Base-by-base conservation (phyloP, 208 protist genomes). In the Leishmania gerbilli region DNA sequence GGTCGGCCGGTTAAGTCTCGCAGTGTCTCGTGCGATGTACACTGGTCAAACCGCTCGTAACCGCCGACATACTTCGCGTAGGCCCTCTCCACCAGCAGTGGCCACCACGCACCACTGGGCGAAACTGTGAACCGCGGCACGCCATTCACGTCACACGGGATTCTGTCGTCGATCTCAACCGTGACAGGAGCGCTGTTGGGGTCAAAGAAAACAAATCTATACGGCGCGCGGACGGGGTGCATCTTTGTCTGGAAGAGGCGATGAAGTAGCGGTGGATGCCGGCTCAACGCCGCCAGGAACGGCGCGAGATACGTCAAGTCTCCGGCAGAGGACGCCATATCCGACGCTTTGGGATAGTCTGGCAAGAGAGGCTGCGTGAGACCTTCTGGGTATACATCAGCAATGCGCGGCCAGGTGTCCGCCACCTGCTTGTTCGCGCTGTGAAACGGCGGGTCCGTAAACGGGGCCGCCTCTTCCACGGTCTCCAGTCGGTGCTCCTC, bases 11-110 rank as follows among this genome's bases (percentile, higher is more conserved):
- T 97, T 47, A 97, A 79, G 79, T 97, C 94, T 2, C 88, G 90
- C 55, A 96, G 87, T 37, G 92, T 94, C 83, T 97, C 92, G 81
- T 92, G 87, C 34, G 91, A 86, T 21, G 90, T 95, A 77, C 92
- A 95, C 62, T 93, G 87, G 69, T 93, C 86, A 27, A 97, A 51
- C 31, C 83, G 78, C 37, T 85, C 83, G 87, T 95, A 97, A 27
- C 91, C 90, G 68, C 92, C 92, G 17, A 95, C 90, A 87, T 95
- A 95, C 84, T 97, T 97, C 4, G 94, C 94, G 74, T 97, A 97
- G 21, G 94, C 94, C 88, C 95, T 97, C 85, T 97, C 92, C 34
- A 97, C 75, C 45, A 97, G 82, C 34, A 95, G 77, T 31, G 94
- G 92, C 76, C 90, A 97, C 88, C 88, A 93, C 71, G 86, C 83